These are phyloP conservation scores for Orbilia brochopaga DNA, from an alignment of 2,329 filamentous ascomycete species.

Conservation along the genomic window DNA sequence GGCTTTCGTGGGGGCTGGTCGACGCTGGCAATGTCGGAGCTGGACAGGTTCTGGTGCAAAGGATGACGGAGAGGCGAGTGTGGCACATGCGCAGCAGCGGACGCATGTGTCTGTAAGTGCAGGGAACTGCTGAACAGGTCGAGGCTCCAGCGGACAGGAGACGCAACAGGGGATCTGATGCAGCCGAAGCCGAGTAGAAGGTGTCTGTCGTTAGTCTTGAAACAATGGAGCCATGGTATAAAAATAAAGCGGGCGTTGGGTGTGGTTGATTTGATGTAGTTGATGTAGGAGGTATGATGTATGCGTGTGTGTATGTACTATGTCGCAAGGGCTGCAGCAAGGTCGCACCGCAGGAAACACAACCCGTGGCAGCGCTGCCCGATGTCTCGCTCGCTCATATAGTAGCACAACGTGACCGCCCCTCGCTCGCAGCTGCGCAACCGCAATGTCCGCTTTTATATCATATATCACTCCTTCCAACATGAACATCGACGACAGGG, in stretches of 20 bases:
- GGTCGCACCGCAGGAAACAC: constrained; percentile 44
- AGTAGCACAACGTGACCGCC: neutral
- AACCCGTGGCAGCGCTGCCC: constrained; percentile 3
- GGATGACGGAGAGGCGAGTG: constrained; percentile 39
- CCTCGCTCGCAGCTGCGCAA: neutral
- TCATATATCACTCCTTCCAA: neutral
- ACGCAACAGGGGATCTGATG: constrained; percentile 18
- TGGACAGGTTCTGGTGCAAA: constrained; percentile 35
- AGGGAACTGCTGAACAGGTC: constrained; percentile 38
- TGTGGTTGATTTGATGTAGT: neutral
- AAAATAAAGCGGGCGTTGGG: neutral
- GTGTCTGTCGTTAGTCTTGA: neutral
- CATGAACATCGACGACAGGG: neutral
- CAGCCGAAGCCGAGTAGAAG: constrained; percentile 9
- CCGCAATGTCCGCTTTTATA: neutral
- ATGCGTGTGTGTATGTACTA: neutral
- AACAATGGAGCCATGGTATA: neutral
- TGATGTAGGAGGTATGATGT: too few species aligned
- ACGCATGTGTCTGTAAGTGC: constrained; percentile 3
- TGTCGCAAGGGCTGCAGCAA: constrained; percentile 6
- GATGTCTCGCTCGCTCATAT: neutral
- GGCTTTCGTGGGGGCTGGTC: constrained; percentile 23
- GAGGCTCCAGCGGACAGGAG: constrained; percentile 43
- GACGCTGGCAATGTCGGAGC: constrained; percentile 34
- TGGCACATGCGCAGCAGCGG: constrained; percentile 25